Conservation (phyloP, 2,329 filamentous ascomycete species). For the Aspergillus amoenus region DNA sequence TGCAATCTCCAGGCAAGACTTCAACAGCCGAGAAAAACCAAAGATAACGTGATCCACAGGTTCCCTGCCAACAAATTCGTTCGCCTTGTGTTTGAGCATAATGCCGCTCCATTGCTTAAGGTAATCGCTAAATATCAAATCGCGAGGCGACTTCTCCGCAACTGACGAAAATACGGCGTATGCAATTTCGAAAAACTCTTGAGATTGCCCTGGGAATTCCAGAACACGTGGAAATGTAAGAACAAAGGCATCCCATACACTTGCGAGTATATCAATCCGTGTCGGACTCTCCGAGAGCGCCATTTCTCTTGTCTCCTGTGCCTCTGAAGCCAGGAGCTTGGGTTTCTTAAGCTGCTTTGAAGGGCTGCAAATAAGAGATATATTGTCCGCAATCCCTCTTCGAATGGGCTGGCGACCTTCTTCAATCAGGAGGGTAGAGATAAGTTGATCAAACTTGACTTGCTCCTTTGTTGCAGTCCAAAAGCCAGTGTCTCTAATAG, state of each 20-base stretch:
- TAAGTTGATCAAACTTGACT: conserved; percentile 36
- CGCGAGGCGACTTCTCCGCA: conserved; percentile 37
- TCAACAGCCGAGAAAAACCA: conserved; percentile 46
- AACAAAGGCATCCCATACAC: conserved; percentile 47
- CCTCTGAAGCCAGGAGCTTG: conserved; percentile 19
- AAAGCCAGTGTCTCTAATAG: conserved; percentile 46
- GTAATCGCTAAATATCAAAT: conserved; percentile 41
- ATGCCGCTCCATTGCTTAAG: conserved; percentile 44
- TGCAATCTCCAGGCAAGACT: conserved; percentile 42
- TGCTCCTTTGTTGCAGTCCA: conserved; percentile 47
- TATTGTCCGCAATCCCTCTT: conserved; percentile 39
- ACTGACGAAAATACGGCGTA: conserved; percentile 44
- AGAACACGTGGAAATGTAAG: conserved; percentile 41
- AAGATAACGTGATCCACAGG: conserved; percentile 43
- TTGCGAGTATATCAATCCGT: conserved; percentile 42
- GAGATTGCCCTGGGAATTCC: conserved; percentile 37
- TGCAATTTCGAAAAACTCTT: conserved; percentile 49
- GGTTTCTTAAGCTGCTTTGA: conserved; percentile 31
- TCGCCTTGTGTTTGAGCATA: conserved; percentile 43
- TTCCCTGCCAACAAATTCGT: conserved; percentile 50
- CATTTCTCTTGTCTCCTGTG: conserved; percentile 11
- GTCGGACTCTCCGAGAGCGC: conserved; percentile 25
- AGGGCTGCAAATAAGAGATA: conserved; percentile 37
- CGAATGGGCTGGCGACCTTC: conserved; percentile 43
- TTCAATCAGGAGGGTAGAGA: conserved; percentile 45